phyloP scores from a whole-genome alignment of 2,329 filamentous ascomycete genomes.

The Ustulina deusta region DNA sequence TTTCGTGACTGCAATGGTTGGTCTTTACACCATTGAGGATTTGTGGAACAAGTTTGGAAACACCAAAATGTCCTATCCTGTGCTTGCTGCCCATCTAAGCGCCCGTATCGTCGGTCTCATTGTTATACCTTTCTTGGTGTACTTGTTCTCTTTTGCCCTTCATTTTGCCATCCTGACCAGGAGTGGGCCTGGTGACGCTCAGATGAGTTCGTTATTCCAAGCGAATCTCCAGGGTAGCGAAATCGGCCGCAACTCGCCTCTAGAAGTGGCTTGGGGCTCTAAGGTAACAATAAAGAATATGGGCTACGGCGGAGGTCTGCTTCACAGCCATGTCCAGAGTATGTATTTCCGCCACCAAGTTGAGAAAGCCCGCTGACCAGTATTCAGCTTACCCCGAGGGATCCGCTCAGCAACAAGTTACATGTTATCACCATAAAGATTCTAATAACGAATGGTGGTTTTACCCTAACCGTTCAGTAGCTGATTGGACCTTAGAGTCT shows the following conservation, averaged over 20 bases:
- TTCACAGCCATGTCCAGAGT: constrained; percentile 94
- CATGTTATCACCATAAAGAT: constrained; percentile 99
- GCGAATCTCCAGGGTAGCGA: constrained; percentile 94
- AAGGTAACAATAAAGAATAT: constrained; percentile 97
- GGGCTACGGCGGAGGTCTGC: constrained; percentile 96
- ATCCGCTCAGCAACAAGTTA: constrained; percentile 94
- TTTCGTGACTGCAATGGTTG: constrained; percentile 94
- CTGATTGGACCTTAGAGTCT: constrained; percentile 77
- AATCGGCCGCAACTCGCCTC: constrained; percentile 92
- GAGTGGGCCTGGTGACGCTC: constrained; percentile 95
- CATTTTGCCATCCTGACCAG: constrained; percentile 96
- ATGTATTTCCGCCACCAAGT: constrained; percentile 33
- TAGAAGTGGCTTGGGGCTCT: constrained; percentile 91
- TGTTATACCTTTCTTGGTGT: constrained; percentile 87
- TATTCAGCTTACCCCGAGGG: constrained; percentile 81
- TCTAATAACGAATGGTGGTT: constrained; percentile 99
- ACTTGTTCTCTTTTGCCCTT: constrained; percentile 93
- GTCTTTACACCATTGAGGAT: constrained; percentile 95
- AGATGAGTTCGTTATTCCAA: constrained; percentile 99
- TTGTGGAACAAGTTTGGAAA: constrained; percentile 99
- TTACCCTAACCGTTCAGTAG: constrained; percentile 87
- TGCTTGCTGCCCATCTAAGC: constrained; percentile 80
- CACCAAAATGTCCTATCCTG: constrained; percentile 78
- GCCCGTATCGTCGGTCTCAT: constrained; percentile 90
- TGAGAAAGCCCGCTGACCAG: constrained; percentile 36